Conservation (phyloP, 2,329 filamentous ascomycete species). For the Penicillium sp. region DNA sequence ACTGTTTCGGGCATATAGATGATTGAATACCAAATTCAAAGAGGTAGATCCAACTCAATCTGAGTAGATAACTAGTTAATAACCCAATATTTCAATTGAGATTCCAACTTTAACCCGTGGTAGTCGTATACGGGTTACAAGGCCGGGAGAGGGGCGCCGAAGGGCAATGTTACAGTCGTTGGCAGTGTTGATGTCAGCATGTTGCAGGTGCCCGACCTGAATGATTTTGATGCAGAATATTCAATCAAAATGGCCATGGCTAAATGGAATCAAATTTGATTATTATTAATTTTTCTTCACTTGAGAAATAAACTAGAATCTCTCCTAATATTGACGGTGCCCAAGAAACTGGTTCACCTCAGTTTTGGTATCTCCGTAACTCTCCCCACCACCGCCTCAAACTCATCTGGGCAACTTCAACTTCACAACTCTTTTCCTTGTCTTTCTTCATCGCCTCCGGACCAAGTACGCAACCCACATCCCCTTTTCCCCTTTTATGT, state of each 20-base stretch:
- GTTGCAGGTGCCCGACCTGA: constrained; percentile 6
- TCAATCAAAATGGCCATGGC: not conserved
- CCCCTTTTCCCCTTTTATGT: not conserved
- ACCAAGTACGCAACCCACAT: constrained; percentile 9
- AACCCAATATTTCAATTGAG: not conserved
- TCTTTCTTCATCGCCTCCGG: constrained; percentile 7
- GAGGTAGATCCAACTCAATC: not conserved
- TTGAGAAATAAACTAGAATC: not conserved
- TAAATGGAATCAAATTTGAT: not conserved
- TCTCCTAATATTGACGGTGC: not conserved
- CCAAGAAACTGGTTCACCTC: not conserved
- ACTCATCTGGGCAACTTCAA: constrained; percentile 16
- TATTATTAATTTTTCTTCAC: not conserved
- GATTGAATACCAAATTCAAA: not conserved
- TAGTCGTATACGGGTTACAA: constrained; percentile 6
- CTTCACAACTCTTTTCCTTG: constrained; percentile 15
- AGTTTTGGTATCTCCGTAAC: constrained; percentile 8
- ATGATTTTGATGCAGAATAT: not conserved
- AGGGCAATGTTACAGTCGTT: constrained; percentile 22
- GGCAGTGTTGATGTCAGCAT: constrained; percentile 30
- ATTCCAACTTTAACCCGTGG: not conserved
- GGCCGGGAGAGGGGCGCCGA: constrained; percentile 3
- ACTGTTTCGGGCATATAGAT: not conserved
- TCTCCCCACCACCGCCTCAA: constrained; percentile 25
- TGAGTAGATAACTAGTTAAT: not conserved